Evolutionary conservation across 306 rosid genomes (phyloP), one percentile per base, ranked within the genome.

Genomic region (Begonia peltatifolia): DNA sequence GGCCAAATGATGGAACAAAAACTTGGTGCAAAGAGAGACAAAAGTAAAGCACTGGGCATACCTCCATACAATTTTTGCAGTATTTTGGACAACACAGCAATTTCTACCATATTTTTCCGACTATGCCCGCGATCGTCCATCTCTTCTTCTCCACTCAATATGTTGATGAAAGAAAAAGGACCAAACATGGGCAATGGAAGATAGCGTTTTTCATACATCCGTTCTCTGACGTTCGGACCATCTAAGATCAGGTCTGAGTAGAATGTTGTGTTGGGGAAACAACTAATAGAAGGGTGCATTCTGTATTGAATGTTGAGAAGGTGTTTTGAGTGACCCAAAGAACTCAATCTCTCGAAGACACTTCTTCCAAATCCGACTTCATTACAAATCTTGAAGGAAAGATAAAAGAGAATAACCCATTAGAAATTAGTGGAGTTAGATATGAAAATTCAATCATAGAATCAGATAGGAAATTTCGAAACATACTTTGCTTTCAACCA

Each of bases 231-330:
- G 53, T 67, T 75, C 20, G 74, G 73, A 44, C 88, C 94, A 49
- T 83, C 77, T 8, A 62, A 42, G 53, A 87, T 71, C 75, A 50
- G 65, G 63, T 70, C 62, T 6, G 42, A 9, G 70, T 87, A 87
- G 55, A 83, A 83, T 22, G 50, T 55, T 11, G 72, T 61, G 74
- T 87, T 83, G 11, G 96, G 89, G 62, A 87, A 87, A 12, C 22
- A 67, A 59, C 94, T 83, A 47, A 87, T 78, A 8, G 80, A 77
- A 12, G 94, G 93, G 70, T 87, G 89, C 95, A 87, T 87, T 61
- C 95, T 64, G 68, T 87, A 87, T 56, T 87, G 95, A 42, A 71
- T 54, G 58, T 73, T 63, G 42, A 87, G 77, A 51, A 87, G 73
- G 63, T 80, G 79, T 47, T 70, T 80, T 6, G 80, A 55, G 58